Conservation (phyloP, 495 filamentous ascomycete species). For the Chaetomium tenue region DNA sequence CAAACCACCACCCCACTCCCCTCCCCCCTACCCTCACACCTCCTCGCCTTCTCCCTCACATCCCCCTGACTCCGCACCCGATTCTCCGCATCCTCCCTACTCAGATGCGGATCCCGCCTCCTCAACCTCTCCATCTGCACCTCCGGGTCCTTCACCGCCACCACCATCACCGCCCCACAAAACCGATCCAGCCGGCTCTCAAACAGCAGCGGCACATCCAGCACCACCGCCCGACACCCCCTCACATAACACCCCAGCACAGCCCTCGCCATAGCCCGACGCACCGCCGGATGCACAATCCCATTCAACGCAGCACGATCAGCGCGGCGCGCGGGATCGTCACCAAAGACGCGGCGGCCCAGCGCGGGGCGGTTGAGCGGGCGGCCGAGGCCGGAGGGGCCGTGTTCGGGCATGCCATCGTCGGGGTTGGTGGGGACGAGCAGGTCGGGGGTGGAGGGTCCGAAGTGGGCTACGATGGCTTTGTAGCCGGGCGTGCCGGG, state of each 20-base stretch:
- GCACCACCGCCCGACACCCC: slow-evolving; percentile 82
- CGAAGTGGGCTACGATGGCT: slow-evolving; percentile 75
- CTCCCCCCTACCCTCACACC: slow-evolving; percentile 62
- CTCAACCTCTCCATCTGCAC: slow-evolving; percentile 77
- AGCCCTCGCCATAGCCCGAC: slow-evolving; percentile 68
- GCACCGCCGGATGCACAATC: slow-evolving; percentile 90
- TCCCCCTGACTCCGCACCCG: slow-evolving; percentile 81
- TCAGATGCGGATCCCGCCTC: slow-evolving; percentile 69
- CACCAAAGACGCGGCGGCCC: slow-evolving; percentile 80
- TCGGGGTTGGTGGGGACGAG: slow-evolving; percentile 52
- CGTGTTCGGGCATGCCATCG: slow-evolving; percentile 43
- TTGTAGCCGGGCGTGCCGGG: slow-evolving; percentile 82
- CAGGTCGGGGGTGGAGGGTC: slow-evolving; percentile 76
- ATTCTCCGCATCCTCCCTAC: slow-evolving; percentile 74
- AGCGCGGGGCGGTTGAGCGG: slow-evolving; percentile 84
- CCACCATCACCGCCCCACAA: slow-evolving; percentile 80
- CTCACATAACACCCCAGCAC: slow-evolving; percentile 63
- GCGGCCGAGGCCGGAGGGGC: slow-evolving; percentile 52
- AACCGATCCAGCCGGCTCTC: slow-evolving; percentile 76
- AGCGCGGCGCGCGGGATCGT: slow-evolving; percentile 56
- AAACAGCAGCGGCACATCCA: slow-evolving; percentile 90
- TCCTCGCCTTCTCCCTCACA: slow-evolving; percentile 73
- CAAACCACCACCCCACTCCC: slow-evolving; percentile 71
- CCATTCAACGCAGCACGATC: slow-evolving; percentile 74
- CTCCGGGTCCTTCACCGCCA: slow-evolving; percentile 68